Evolutionary conservation across 352 stramenopile genomes (phyloP).

Genomic region (Pythium aphanidermatum): DNA sequence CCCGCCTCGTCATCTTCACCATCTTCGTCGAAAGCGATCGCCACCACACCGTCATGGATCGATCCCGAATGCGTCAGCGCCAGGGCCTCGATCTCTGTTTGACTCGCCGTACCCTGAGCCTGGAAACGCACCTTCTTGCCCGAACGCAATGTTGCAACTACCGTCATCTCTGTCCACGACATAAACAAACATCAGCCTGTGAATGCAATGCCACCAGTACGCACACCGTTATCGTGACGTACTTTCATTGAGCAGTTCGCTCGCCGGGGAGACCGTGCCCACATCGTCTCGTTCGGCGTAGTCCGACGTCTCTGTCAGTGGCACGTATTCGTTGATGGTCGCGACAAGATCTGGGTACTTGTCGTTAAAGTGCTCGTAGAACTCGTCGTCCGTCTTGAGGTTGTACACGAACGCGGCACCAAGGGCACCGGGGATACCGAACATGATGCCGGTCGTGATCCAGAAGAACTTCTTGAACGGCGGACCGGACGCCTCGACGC

Average conservation of each 20-base stretch:
- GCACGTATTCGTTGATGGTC: constrained; percentile 56
- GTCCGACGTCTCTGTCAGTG: constrained; percentile 43
- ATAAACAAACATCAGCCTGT: neutral
- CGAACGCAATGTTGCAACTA: constrained; percentile 56
- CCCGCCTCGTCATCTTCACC: constrained; percentile 1
- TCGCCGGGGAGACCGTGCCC: constrained; percentile 42
- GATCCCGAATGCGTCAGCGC: constrained; percentile 37
- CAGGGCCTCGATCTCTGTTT: constrained; percentile 57
- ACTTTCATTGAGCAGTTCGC: constrained; percentile 66
- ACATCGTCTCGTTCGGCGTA: constrained; percentile 62
- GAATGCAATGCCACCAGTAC: neutral
- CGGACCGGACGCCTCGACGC: constrained; percentile 13
- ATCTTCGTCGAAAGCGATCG: constrained; percentile 63
- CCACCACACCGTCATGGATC: constrained; percentile 42
- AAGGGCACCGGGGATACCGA: constrained; percentile 60
- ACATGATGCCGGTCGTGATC: constrained; percentile 72
- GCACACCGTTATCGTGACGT: too few relatives aligned
- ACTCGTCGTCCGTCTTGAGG: constrained; percentile 72
- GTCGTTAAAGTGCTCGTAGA: constrained; percentile 80
- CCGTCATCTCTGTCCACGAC: constrained; percentile 33
- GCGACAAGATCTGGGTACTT: constrained; percentile 75
- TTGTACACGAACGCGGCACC: constrained; percentile 80
- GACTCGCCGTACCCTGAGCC: constrained; percentile 43
- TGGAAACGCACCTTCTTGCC: constrained; percentile 48
- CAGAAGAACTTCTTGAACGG: constrained; percentile 70